Evolutionary conservation across 2,329 filamentous ascomycete genomes (phyloP), one percentile per base, ranked within the genome.

Genomic region (Xylaria sp.): DNA sequence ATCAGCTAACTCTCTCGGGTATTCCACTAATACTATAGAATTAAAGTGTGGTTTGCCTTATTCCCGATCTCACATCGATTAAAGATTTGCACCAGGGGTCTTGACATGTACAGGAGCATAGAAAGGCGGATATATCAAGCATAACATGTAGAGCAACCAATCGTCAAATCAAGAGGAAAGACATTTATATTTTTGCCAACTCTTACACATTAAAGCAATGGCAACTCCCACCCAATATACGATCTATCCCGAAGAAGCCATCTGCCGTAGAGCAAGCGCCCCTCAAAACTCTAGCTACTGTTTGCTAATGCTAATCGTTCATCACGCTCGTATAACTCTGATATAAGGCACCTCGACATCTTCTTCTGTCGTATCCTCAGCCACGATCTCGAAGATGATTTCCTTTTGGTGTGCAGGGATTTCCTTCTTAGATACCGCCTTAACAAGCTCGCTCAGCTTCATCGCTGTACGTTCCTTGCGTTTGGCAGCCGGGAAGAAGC

Each of bases 311-410:
- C 46, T 46, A 37, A 63, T 58, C 51, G 23, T 41, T 67, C 78
- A 82, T 73, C 82, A 78, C 73, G 94, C 83, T 84, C 91, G 95
- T 73, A 97, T 90, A 90, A 97, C 90, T 90, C 95, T 97, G 77
- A 98, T 93, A 80, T 97, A 98, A 3, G 96, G 96, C 74, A 98
- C 92, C 83, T 99, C 96, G 1, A 98, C 95, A 80, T 99, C 96
- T 82, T 98, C 94, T 72, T 92, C 95, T 3, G 89, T 91, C 78
- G 89, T 84, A 78, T 98, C 96, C 80, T 98, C 95, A 0, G 92
- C 93, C 7, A 96, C 97, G 73, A 98, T 92, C 84, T 98, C 96
- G 78, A 98, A 97, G 76, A 98, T 98, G 72, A 98, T 89, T 77
- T 97, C 95, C 86, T 92, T 96, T 84, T 97, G 94, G 79, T 98